Conservation (phyloP, 2,329 filamentous ascomycete genomes). For the Keithomyces neogunnii region DNA sequence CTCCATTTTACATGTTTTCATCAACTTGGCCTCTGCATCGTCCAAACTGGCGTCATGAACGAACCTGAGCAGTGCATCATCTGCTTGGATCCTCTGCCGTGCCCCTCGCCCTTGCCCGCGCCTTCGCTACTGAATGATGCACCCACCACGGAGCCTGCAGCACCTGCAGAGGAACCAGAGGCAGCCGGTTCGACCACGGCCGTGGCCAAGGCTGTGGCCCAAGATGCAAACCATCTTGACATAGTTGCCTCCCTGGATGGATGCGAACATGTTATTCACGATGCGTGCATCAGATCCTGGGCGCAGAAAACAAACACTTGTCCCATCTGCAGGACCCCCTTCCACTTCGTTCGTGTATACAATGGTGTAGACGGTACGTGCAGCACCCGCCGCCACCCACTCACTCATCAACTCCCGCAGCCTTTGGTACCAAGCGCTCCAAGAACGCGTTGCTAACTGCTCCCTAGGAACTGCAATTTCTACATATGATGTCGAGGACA, state of each 20-base stretch:
- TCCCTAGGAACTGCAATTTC: conserved; percentile 43
- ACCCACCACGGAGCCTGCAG: conserved; percentile 11
- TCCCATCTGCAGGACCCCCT: conserved; percentile 87
- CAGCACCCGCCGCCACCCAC: conserved; percentile 9
- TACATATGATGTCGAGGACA: conserved; percentile 64
- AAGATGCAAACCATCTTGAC: conserved; percentile 28
- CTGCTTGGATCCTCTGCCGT: conserved; percentile 53
- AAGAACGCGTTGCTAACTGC: neutral
- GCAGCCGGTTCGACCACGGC: conserved; percentile 9
- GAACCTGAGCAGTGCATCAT: conserved; percentile 60
- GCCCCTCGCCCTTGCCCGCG: conserved; percentile 15
- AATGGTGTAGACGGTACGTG: conserved; percentile 69
- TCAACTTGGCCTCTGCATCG: conserved; percentile 25
- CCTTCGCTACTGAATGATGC: conserved; percentile 12
- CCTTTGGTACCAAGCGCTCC: too few relatives aligned
- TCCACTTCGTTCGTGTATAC: conserved; percentile 83
- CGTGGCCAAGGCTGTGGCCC: conserved; percentile 10
- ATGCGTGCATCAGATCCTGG: conserved; percentile 89
- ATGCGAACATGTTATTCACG: conserved; percentile 87
- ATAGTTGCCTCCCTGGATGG: conserved; percentile 55
- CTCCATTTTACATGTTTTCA: conserved; percentile 39
- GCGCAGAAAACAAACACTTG: conserved; percentile 96
- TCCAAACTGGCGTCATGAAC: conserved; percentile 37
- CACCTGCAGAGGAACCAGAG: conserved; percentile 14
- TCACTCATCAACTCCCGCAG: neutral